A percentile compares a stretch with the other conserved stretches of the same genome.
Evolutionary conservation across 345 rosid genomes (phyloP).

Genomic region (Arabidopsis arenosa): DNA sequence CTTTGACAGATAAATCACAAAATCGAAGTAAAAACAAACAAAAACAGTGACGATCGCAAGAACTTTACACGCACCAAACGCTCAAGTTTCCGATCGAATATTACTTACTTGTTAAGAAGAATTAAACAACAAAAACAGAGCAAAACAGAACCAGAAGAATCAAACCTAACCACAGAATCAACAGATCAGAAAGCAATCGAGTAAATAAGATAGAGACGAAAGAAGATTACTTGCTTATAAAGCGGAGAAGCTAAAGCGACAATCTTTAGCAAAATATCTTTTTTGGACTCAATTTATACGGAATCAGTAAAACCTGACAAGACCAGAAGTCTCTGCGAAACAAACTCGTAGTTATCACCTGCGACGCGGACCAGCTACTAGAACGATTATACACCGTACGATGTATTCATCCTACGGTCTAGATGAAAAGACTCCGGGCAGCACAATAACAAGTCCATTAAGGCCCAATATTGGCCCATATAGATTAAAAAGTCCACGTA

Average conservation of each 20-base stretch:
- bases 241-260: conserved; percentile 29
- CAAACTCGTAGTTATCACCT: background rate
- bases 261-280: background rate
- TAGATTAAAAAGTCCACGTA: conserved; percentile 8
- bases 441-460: conserved; percentile 1
- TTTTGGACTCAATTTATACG: conserved; percentile 11
- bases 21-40: no score
- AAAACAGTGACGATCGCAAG: background rate
- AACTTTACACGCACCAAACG: no score
- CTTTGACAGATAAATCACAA: background rate
- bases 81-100: conserved; percentile 27
- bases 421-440: background rate
- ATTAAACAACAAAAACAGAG: conserved; percentile 26
- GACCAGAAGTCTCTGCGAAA: conserved; percentile 5
- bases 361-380: background rate
- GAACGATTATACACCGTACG: conserved; percentile 24
- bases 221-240: conserved; percentile 39
- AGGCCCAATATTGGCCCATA: conserved; percentile 28
- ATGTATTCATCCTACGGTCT: conserved; percentile 17
- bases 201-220: background rate
- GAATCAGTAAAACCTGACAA: conserved; percentile 18
- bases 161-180: background rate
- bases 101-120: conserved; percentile 18
- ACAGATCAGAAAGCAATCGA: background rate
- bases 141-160: background rate